Conservation (phyloP, 192 early-diverging fungal genomes). For the Coemansia sp. region DNA sequence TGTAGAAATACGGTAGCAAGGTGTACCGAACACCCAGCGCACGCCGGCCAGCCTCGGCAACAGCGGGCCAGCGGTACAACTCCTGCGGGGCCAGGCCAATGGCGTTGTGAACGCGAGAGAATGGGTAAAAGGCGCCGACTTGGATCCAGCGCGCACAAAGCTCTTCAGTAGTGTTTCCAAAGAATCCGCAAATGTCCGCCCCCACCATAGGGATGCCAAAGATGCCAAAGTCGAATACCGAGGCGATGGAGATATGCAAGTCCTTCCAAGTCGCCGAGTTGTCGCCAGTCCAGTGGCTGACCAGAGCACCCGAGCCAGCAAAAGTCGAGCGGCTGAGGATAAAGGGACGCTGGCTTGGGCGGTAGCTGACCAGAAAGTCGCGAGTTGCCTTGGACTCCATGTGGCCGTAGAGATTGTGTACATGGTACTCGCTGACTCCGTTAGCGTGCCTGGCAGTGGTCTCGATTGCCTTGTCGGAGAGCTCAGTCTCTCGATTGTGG, state of each 20-base stretch:
- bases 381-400: constrained; percentile 57
- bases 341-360: constrained; percentile 56
- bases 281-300: constrained; percentile 55
- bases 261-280: constrained; percentile 60
- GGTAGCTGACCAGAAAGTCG: constrained; percentile 33
- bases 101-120: constrained; percentile 63
- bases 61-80: constrained; percentile 57
- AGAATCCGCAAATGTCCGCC: constrained; percentile 72
- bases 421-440: constrained; percentile 53
- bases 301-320: constrained; percentile 56
- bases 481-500: constrained; percentile 48
- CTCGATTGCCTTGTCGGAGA: constrained; percentile 52
- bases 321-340: constrained; percentile 65
- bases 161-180: constrained; percentile 56
- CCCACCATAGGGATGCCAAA: constrained; percentile 71
- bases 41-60: constrained; percentile 55
- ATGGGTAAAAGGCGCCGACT: constrained; percentile 63
- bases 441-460: constrained; percentile 54
- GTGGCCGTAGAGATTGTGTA: constrained; percentile 63
- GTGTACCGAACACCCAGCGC: constrained; percentile 58
- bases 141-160: constrained; percentile 65
- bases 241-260: constrained; percentile 60
- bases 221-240: constrained; percentile 62
- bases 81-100: constrained; percentile 55
- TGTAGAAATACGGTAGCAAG: constrained; percentile 64